A percentile compares a stretch with the other conserved stretches of the same genome.
Conservation (phyloP, 2,329 filamentous ascomycete genomes). For the Rhynchosporium secalis region DNA sequence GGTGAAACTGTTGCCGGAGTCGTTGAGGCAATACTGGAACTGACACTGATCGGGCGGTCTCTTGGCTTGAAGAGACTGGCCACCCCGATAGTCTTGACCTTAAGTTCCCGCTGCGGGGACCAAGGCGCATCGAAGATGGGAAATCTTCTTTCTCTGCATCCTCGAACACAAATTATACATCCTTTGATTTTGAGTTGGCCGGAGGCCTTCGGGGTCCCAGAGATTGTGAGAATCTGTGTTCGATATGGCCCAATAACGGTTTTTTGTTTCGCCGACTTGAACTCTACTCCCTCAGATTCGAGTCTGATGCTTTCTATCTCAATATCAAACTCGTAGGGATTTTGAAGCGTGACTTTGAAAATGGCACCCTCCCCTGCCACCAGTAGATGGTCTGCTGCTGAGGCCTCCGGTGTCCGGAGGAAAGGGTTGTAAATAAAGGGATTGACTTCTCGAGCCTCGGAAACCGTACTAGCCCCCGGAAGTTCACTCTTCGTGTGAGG, state of each 20-base stretch:
- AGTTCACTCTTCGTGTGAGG: constrained; percentile 59
- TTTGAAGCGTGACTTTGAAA: constrained; percentile 85
- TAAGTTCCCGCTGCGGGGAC: constrained; percentile 67
- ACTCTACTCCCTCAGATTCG: constrained; percentile 70
- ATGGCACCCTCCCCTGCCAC: constrained; percentile 76
- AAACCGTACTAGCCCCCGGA: constrained; percentile 44
- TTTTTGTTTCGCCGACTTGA: constrained; percentile 65
- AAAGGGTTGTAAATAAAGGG: constrained; percentile 98
- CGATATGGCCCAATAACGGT: constrained; percentile 77
- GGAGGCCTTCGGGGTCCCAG: constrained; percentile 63
- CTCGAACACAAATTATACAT: constrained; percentile 75
- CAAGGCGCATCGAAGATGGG: constrained; percentile 79
- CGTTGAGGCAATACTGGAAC: constrained; percentile 41
- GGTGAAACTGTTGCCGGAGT: constrained; percentile 45
- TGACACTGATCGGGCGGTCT: constrained; percentile 37
- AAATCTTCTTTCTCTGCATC: constrained; percentile 81
- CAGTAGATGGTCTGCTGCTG: constrained; percentile 63
- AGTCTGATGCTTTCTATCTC: constrained; percentile 82
- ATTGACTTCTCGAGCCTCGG: constrained; percentile 53
- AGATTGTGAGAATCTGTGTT: constrained; percentile 74
- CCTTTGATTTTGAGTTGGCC: constrained; percentile 75
- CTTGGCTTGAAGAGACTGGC: constrained; percentile 44
- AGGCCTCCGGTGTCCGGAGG: constrained; percentile 63
- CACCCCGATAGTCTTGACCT: constrained; percentile 75
- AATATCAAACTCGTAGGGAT: constrained; percentile 90